These are phyloP conservation scores for Paracoccidioides lutzii DNA, from an alignment of 2,329 filamentous ascomycete genomes.

Conservation along the genomic window DNA sequence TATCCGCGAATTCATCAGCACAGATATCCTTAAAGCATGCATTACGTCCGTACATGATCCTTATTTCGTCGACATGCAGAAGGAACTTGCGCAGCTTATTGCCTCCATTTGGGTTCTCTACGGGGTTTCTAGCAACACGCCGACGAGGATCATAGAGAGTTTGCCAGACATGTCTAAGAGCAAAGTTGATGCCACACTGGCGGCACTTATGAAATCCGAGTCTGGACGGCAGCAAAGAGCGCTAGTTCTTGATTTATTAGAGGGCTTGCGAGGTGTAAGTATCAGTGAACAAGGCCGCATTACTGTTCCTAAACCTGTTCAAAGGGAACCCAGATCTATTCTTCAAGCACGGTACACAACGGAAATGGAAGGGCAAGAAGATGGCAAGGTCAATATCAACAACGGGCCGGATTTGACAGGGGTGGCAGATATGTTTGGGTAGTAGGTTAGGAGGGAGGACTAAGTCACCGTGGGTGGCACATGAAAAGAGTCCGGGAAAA, in stretches of 20 bases:
- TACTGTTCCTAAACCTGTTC: conserved; percentile 29
- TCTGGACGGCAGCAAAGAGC: conserved; percentile 63
- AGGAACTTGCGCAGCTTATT: conserved; percentile 78
- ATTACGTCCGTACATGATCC: conserved; percentile 85
- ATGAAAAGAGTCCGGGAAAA: not conserved
- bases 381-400: conserved; percentile 31
- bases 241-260: conserved; percentile 70
- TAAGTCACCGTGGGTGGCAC: not conserved
- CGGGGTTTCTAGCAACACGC: conserved; percentile 53
- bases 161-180: conserved; percentile 61
- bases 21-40: conserved; percentile 77
- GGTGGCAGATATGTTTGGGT: conserved; percentile 42
- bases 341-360: conserved; percentile 34
- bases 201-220: conserved; percentile 43
- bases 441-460: not conserved
- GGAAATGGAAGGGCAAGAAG: conserved; percentile 31
- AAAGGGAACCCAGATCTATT: conserved; percentile 30
- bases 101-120: conserved; percentile 74
- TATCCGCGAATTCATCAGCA: conserved; percentile 80
- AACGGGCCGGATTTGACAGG: conserved; percentile 39
- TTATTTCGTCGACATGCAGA: conserved; percentile 93
- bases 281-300: conserved; percentile 90
- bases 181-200: conserved; percentile 53
- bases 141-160: conserved; percentile 60
- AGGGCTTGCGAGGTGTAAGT: conserved; percentile 76